Evolutionary conservation across 129 eudicot species (phyloP).

Genomic region (Ambrosia artemisiifolia): DNA sequence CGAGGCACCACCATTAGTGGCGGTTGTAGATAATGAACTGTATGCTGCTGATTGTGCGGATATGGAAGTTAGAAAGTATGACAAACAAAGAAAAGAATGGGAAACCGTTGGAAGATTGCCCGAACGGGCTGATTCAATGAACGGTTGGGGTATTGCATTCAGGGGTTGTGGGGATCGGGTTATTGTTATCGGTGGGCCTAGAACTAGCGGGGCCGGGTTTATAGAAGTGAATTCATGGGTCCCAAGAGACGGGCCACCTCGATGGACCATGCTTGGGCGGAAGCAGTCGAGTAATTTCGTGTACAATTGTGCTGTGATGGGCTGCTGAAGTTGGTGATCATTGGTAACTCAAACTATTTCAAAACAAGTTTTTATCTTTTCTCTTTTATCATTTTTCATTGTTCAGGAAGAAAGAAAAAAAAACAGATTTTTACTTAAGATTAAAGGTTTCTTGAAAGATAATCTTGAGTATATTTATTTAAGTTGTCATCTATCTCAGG

Average conservation of each 20-base stretch:
- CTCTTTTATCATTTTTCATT: constrained; percentile 25
- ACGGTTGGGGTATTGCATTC: constrained; percentile 89
- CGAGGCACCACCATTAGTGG: constrained; percentile 84
- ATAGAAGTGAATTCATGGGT: constrained; percentile 78
- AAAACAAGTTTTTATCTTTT: constrained; percentile 23
- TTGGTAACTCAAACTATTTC: constrained; percentile 30
- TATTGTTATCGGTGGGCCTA: constrained; percentile 80
- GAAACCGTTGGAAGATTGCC: constrained; percentile 72
- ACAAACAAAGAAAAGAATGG: constrained; percentile 52
- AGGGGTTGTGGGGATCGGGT: constrained; percentile 84
- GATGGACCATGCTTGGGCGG: constrained; percentile 63
- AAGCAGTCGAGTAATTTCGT: constrained; percentile 73
- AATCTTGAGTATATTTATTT: constrained; percentile 40
- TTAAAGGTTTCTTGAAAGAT: constrained; percentile 35
- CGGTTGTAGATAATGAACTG: constrained; percentile 73
- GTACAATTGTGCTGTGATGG: constrained; percentile 95
- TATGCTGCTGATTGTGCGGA: constrained; percentile 83
- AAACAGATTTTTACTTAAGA: constrained; percentile 55
- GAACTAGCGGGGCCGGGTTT: constrained; percentile 53
- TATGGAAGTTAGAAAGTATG: constrained; percentile 69
- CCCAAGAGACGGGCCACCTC: constrained; percentile 69
- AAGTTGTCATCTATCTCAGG: constrained; percentile 36
- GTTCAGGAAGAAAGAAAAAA: constrained; percentile 26
- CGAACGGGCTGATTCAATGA: constrained; percentile 66
- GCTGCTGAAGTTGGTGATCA: constrained; percentile 54